Conservation (phyloP, 208 protist genomes). For the Trypanosoma brucei region DNA sequence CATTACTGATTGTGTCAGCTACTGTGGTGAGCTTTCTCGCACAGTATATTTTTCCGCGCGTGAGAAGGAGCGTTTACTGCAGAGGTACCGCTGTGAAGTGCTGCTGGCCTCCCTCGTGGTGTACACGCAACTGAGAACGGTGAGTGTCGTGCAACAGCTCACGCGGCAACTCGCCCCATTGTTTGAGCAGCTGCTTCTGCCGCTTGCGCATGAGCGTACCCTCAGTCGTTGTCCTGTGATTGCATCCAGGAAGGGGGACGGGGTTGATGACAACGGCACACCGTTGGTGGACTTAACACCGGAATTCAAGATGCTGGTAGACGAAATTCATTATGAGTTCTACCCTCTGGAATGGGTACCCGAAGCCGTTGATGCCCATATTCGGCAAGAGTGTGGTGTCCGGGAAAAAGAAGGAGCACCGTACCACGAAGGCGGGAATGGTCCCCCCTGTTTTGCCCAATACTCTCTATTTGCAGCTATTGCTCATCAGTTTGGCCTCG, state of each 20-base stretch:
- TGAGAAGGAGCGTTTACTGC: constrained; percentile 35
- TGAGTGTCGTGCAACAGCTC: constrained; percentile 62
- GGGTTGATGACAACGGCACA: background rate
- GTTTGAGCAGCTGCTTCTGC: constrained; percentile 31
- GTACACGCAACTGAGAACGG: constrained; percentile 63
- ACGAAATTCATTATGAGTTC: constrained; percentile 75
- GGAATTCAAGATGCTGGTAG: constrained; percentile 54
- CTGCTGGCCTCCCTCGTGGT: constrained; percentile 66
- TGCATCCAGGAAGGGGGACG: background rate
- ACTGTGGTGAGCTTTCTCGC: constrained; percentile 5
- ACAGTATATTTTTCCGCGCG: constrained; percentile 23
- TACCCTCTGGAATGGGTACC: constrained; percentile 84
- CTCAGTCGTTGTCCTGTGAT: constrained; percentile 10
- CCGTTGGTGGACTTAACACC: constrained; percentile 28
- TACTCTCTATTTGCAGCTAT: constrained; percentile 74
- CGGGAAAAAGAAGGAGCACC: background rate
- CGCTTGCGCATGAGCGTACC: constrained; percentile 14
- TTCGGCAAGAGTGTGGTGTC: background rate
- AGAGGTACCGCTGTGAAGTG: constrained; percentile 67
- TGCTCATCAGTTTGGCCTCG: constrained; percentile 60
- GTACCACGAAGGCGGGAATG: constrained; percentile 1
- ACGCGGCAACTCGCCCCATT: constrained; percentile 65
- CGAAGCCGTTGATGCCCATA: constrained; percentile 21
- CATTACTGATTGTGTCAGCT: constrained; percentile 6
- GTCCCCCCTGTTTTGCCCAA: constrained; percentile 16